These are phyloP conservation scores for Lophiotrema nucula DNA, from an alignment of 495 filamentous ascomycete genomes.

Conservation along the genomic window DNA sequence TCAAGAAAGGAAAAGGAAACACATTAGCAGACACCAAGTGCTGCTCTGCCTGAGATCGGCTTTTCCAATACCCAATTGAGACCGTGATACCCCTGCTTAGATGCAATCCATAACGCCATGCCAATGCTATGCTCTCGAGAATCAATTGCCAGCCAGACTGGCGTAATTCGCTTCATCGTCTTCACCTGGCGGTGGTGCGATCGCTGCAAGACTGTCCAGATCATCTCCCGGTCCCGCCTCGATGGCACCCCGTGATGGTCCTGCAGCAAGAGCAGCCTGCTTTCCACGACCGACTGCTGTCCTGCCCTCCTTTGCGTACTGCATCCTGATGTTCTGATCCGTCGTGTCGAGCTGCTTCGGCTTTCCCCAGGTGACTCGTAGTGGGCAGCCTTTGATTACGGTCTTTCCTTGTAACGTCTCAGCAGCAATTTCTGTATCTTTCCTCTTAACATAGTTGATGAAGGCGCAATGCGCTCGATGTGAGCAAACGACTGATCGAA, in stretches of 20 bases:
- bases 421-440: constrained; percentile 80
- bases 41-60: constrained; percentile 23
- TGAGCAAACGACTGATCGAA: constrained; percentile 88
- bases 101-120: constrained; percentile 29
- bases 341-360: constrained; percentile 87
- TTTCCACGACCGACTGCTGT: constrained; percentile 51
- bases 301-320: constrained; percentile 72
- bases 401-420: constrained; percentile 83
- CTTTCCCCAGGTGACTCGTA: constrained; percentile 86
- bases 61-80: constrained; percentile 14
- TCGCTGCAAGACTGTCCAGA: constrained; percentile 48
- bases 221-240: constrained; percentile 45
- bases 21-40: constrained; percentile 36
- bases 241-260: constrained; percentile 28
- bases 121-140: constrained; percentile 2
- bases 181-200: constrained; percentile 81
- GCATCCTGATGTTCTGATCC: constrained; percentile 74
- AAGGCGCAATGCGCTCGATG: constrained; percentile 97
- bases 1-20: constrained; percentile 43
- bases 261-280: constrained; percentile 11
- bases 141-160: constrained; percentile 77
- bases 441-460: constrained; percentile 82
- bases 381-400: constrained; percentile 76
- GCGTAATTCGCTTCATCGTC: constrained; percentile 75
- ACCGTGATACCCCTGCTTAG: constrained; percentile 21